Base-by-base conservation (phyloP, 2,329 filamentous ascomycete genomes). In the Trichothecium sympodiale region DNA sequence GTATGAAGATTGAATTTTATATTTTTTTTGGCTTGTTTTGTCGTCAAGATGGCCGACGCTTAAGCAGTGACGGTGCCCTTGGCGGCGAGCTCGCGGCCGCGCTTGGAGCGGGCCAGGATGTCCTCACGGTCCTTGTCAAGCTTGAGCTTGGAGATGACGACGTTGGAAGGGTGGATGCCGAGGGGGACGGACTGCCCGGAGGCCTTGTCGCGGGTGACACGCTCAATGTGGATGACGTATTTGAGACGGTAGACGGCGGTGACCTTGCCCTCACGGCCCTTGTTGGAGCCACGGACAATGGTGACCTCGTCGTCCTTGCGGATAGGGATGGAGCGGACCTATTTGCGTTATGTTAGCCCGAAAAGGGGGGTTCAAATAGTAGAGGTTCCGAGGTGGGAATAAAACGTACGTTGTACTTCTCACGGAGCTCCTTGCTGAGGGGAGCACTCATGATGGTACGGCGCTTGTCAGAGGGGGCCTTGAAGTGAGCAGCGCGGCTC, bases 121-220 rank as follows among this genome's bases (percentile, higher is more conserved):
- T 69, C 71, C 76, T 91, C 84, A 53, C 85, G 82, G 70, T 93
- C 84, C 80, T 91, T 89, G 77, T 91, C 84, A 58, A 95, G 76
- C 83, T 96, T 94, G 66, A 96, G 78, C 80, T 95, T 95, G 72
- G 82, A 94, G 74, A 98, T 83, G 72, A 94, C 81, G 53, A 94
- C 86, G 70, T 96, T 96, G 70, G 83, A 93, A 58, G 91, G 82
- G 70, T 89, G 83, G 68, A 98, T 80, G 65, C 86, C 86, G 61
- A 96, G 75, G 47, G 89, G 89, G 39, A 96, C 88, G 62, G 79
- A 83, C 75, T 95, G 88, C 69, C 91, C 89, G 65, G 87, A 91
- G 65, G 78, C 83, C 83, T 98, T 98, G 69, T 98, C 91, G 62
- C 88, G 86, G 66, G 80, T 80, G 63, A 98, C 81, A 58, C 89